Base-by-base conservation (phyloP, 805 yeast genomes). In the Saccharomycopsis schoenii region DNA sequence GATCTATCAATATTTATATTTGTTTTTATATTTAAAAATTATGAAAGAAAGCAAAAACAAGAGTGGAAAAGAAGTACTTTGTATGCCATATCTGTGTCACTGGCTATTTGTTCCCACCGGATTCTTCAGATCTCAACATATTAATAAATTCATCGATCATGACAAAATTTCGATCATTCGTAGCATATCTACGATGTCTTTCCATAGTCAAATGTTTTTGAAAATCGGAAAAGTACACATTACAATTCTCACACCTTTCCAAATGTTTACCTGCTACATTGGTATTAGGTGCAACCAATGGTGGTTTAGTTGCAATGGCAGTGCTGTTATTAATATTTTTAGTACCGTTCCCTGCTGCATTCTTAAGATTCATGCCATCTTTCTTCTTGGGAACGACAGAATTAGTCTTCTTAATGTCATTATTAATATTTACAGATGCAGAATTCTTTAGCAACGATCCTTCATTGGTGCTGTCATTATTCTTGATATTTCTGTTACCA, bases 171-270 rank as follows among this genome's bases (percentile, higher is more conserved):
- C 73, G 71, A 67, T 82, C 83, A 66, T 86, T 83, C 54, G 76
- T 73, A 2, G 97, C 97, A 75, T 89, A 92, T 59, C 81, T 80
- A 57, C 86, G 77, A 71, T 93, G 99, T 65, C 84, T 81, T 43
- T 80, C 81, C 21, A 89, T 79, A 34, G 69, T 68, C 47, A 88
- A 80, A 70, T 93, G 99, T 62, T 83, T 88, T 36, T 85, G 88
- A 68, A 91, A 85, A 66, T 83, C 82, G 59, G 89, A 92, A 70
- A 88, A 93, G 70, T 86, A 85, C 61, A 85, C 86, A 29, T 92
- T 77, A 73, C 99, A 93, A 70, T 93, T 93, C 70, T 93, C 99
- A 74, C 99, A 93, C 11, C 39, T n/a, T 17, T 40, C 50, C 40
- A 57, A 41, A 19, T 50, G 55, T 50, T 36, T 54, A 57, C 21